Conservation (phyloP, 2,329 filamentous ascomycete genomes). For the Alternaria arborescens region DNA sequence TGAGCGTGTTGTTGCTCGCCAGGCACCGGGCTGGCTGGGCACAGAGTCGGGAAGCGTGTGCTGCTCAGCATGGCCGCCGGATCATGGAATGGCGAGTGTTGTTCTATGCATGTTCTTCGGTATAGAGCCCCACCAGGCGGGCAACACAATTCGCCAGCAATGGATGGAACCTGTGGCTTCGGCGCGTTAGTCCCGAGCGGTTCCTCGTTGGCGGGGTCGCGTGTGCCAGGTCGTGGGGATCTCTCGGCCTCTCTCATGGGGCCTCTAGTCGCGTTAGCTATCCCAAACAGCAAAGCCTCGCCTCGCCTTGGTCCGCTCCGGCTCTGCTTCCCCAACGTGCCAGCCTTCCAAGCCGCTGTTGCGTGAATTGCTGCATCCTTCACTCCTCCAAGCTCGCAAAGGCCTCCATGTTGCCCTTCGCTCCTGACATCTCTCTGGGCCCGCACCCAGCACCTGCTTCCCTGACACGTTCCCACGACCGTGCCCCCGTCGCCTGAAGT, state of each 20-base stretch:
- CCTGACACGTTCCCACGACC: conserved; percentile 15
- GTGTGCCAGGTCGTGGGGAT: conserved; percentile 22
- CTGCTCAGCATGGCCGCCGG: neutral
- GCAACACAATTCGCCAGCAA: conserved; percentile 5
- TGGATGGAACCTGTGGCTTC: conserved; percentile 12
- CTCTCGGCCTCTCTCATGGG: conserved; percentile 4
- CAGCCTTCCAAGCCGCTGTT: conserved; percentile 12
- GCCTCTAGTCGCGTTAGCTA: conserved; percentile 7
- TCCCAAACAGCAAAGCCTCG: conserved; percentile 17
- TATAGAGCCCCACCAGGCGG: conserved; percentile 7
- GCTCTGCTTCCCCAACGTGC: conserved; percentile 16
- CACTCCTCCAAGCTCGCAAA: conserved; percentile 7
- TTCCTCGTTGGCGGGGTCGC: conserved; percentile 19
- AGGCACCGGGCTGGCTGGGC: conserved; percentile 8
- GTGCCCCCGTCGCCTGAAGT: conserved; percentile 17
- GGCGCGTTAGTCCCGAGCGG: conserved; percentile 16
- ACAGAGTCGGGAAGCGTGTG: neutral
- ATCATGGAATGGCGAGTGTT: neutral
- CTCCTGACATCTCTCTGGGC: conserved; percentile 11
- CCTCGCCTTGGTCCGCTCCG: conserved; percentile 16
- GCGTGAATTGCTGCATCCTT: conserved; percentile 14
- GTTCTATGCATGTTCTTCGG: conserved; percentile 21
- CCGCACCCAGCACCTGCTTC: conserved; percentile 17
- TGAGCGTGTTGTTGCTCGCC: conserved; percentile 3
- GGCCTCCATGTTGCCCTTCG: conserved; percentile 20